A percentile compares a stretch with the other conserved stretches of the same genome.
Evolutionary conservation across 2,329 filamentous ascomycete species (phyloP).

Genomic region (Juglanconis sp.): DNA sequence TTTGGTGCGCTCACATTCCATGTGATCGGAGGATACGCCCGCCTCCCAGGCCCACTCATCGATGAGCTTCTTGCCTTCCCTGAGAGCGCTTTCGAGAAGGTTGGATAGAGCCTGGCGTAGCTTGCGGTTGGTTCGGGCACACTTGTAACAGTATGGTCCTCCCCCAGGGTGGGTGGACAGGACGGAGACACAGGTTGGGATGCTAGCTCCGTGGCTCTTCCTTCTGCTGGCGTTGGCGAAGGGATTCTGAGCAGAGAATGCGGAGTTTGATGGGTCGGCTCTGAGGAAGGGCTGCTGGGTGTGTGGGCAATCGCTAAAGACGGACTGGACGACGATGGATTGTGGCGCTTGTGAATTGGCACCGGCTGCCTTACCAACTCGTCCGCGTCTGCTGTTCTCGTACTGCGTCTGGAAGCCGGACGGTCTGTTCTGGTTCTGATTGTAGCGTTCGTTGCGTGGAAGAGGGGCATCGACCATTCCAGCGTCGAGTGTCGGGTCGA

Average conservation of each 20-base stretch:
- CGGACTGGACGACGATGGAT: background rate
- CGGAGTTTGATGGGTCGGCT: background rate
- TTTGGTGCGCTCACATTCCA: constrained; percentile 27
- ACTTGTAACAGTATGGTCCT: constrained; percentile 8
- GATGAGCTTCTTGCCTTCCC: constrained; percentile 2
- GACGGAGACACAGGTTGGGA: background rate
- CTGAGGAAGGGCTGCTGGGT: background rate
- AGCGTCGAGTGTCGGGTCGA: background rate
- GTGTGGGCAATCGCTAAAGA: background rate
- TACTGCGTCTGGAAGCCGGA: background rate
- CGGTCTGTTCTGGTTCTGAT: background rate
- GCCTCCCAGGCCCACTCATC: constrained; percentile 21
- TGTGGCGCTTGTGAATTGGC: background rate
- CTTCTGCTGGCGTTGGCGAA: background rate
- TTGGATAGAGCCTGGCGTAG: constrained; percentile 9
- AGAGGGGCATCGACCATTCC: background rate
- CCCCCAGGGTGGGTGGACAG: background rate
- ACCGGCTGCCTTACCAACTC: background rate
- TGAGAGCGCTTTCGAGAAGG: background rate
- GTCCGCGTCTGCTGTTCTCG: background rate
- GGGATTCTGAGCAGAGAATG: background rate
- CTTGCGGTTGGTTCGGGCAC: constrained; percentile 6
- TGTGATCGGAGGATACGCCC: constrained; percentile 22
- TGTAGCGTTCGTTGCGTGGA: background rate
- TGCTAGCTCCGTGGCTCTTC: background rate